Conservation (phyloP, 495 filamentous ascomycete genomes). For the Podospora pseudopauciseta region DNA sequence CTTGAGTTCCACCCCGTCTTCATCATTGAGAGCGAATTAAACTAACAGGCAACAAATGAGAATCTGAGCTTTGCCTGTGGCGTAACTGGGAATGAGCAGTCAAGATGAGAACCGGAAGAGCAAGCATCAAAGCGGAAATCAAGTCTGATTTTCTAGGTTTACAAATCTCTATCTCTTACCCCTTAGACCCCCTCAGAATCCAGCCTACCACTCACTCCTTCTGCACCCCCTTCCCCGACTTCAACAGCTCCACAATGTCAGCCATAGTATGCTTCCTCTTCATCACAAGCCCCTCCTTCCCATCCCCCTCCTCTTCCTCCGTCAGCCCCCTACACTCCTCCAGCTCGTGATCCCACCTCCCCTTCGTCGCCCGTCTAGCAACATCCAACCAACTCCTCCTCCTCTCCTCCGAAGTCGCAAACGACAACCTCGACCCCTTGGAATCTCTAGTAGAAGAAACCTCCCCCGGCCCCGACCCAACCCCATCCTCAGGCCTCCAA, state of each 20-base stretch:
- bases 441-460: background rate
- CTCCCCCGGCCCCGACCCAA: background rate
- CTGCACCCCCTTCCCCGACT: background rate
- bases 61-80: no score
- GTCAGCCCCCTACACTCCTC: background rate
- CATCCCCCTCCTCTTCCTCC: background rate
- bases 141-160: background rate
- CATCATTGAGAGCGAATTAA: no score
- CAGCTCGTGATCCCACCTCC: background rate
- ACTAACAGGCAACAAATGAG: no score
- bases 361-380: background rate
- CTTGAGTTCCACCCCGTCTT: no score
- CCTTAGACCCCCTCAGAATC: background rate
- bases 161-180: background rate
- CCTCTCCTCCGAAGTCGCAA: background rate
- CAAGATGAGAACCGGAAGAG: no score
- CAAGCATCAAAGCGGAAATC: background rate
- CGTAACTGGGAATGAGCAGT: no score
- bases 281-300: background rate
- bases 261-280: constrained; percentile 1
- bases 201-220: background rate
- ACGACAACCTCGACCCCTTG: background rate
- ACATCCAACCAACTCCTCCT: background rate
- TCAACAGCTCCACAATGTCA: background rate
- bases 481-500: background rate